Conservation (phyloP, 148 eudicot genomes). For the Diospyros kaki region DNA sequence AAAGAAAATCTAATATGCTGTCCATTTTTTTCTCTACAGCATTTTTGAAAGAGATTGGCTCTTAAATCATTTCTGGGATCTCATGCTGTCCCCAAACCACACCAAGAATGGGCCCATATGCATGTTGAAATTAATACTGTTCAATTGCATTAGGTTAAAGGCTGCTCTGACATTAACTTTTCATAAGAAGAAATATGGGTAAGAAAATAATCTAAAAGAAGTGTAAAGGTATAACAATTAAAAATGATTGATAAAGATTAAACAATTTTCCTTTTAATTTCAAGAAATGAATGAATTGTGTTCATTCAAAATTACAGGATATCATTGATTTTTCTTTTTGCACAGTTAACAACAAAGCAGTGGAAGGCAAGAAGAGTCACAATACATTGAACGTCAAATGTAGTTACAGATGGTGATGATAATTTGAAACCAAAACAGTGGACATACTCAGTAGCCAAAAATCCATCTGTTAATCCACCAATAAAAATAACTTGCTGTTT, state of each 20-base stretch:
- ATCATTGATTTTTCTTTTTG: neutral
- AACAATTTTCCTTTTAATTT: no score
- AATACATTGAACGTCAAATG: neutral
- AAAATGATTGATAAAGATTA: no score
- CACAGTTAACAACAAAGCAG: neutral
- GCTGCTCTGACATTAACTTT: neutral
- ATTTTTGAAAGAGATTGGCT: neutral
- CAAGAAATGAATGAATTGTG: neutral
- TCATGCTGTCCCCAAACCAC: neutral
- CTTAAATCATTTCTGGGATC: neutral
- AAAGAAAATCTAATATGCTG: no score
- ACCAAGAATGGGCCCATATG: neutral
- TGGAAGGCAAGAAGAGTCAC: neutral
- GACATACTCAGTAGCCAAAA: conserved; percentile 96
- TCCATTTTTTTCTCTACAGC: neutral
- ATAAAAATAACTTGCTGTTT: conserved; percentile 87
- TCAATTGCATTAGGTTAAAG: neutral
- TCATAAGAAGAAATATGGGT: neutral
- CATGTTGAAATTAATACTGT: neutral
- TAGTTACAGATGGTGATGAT: no score
- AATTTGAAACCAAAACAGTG: neutral
- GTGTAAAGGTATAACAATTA: neutral
- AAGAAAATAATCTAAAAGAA: neutral
- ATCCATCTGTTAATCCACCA: conserved; percentile 91
- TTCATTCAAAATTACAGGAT: neutral